Conservation (phyloP, 352 stramenopile species). For the Phytopythium vexans region DNA sequence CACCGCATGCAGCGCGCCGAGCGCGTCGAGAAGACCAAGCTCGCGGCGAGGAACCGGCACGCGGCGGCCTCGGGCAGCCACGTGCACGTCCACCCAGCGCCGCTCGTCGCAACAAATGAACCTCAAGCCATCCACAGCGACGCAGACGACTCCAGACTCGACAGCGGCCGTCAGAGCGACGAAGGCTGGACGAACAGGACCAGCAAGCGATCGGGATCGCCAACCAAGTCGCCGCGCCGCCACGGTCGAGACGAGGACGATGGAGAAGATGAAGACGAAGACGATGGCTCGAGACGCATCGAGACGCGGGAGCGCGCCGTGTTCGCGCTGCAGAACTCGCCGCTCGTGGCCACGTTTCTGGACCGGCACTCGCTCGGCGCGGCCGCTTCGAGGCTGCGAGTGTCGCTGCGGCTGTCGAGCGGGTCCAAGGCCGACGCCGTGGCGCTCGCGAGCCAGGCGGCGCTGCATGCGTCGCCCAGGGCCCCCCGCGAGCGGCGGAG, state of each 20-base stretch:
- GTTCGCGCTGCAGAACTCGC: slow-evolving; percentile 69
- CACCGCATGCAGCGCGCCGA: slow-evolving; percentile 67
- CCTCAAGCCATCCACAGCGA: not conserved
- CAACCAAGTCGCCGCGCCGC: too few species aligned
- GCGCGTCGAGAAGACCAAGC: slow-evolving; percentile 54
- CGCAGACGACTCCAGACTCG: not conserved
- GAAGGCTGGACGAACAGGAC: too few species aligned
- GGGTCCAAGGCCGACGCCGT: slow-evolving; percentile 2
- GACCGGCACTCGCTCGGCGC: slow-evolving; percentile 46
- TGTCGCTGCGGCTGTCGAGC: slow-evolving; percentile 60
- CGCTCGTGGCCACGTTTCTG: slow-evolving; percentile 53
- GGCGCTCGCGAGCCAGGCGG: slow-evolving; percentile 21
- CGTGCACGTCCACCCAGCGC: not conserved
- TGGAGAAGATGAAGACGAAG: slow-evolving; percentile 13
- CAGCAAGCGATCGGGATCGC: too few species aligned
- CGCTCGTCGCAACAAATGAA: slow-evolving; percentile 1
- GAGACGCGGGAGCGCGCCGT: slow-evolving; percentile 48
- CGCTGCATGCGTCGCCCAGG: slow-evolving; percentile 30
- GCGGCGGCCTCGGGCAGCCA: slow-evolving; percentile 13
- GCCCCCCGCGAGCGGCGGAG: slow-evolving; percentile 31
- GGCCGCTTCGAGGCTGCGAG: slow-evolving; percentile 38
- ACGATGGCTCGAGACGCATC: slow-evolving; percentile 16
- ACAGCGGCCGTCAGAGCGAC: too few species aligned
- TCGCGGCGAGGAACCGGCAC: slow-evolving; percentile 50
- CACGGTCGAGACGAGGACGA: not conserved